Percentiles rank a stretch among this genome's conserved stretches.
Evolutionary conservation across 805 yeast species (phyloP).

Genomic region (Hagleromyces aurorensis): DNA sequence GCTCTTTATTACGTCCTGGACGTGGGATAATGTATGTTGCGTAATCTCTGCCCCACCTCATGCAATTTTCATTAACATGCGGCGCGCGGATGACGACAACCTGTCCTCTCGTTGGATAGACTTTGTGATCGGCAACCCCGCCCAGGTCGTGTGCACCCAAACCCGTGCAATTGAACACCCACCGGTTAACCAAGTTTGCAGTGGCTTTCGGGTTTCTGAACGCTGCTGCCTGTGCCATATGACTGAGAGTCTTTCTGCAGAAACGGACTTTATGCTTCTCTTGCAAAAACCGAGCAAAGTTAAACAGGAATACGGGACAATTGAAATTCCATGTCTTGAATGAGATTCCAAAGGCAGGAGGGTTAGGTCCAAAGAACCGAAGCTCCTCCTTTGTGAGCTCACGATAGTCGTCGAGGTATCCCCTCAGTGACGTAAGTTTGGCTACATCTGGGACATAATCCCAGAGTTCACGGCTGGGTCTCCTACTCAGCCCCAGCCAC

Average conservation of each 20-base stretch:
- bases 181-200: conserved; percentile 13
- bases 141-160: conserved; percentile 55
- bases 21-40: conserved; percentile 70
- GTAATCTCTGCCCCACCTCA: conserved; percentile 53
- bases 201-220: conserved; percentile 27
- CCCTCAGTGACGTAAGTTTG: conserved; percentile 40
- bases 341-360: conserved; percentile 47
- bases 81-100: conserved; percentile 68
- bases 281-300: conserved; percentile 38
- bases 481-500: conserved; percentile 45
- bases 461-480: conserved; percentile 55
- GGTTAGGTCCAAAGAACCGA: conserved; percentile 33
- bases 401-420: conserved; percentile 43
- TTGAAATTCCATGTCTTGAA: conserved; percentile 62
- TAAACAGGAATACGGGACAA: conserved; percentile 53
- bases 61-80: conserved; percentile 48
- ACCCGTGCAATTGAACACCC: conserved; percentile 72
- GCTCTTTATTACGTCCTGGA: conserved; percentile 55
- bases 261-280: conserved; percentile 44
- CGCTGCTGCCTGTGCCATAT: conserved; percentile 48
- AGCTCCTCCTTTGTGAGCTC: conserved; percentile 34
- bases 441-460: conserved; percentile 38
- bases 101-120: conserved; percentile 76
- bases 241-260: conserved; percentile 38
- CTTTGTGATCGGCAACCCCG: conserved; percentile 54